Conservation (phyloP, 441 rosid species). For the Lagerstroemia fauriei region DNA sequence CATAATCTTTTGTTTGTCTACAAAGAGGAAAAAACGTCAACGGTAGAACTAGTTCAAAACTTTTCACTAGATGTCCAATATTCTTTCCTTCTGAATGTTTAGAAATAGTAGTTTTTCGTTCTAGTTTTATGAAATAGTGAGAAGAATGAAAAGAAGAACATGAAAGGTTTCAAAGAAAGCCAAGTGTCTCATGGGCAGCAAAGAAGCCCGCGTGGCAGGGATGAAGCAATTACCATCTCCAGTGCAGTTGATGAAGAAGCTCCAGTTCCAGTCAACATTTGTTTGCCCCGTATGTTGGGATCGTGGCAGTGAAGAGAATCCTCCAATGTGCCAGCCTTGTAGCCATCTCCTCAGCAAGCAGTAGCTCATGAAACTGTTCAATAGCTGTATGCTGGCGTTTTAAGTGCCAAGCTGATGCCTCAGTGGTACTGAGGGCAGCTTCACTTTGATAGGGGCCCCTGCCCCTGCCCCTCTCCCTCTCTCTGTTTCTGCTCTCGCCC, state of each 20-base stretch:
- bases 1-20: too few relatives aligned
- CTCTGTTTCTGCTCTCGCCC: not conserved
- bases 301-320: constrained; percentile 55
- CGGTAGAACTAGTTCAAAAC: too few relatives aligned
- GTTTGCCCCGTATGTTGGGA: constrained; percentile 65
- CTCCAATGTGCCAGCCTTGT: constrained; percentile 63
- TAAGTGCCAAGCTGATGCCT: constrained; percentile 53
- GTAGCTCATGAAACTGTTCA: constrained; percentile 52
- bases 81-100: too few relatives aligned
- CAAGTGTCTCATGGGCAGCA: too few relatives aligned
- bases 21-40: too few relatives aligned
- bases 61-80: too few relatives aligned
- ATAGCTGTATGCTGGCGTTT: constrained; percentile 38
- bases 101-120: too few relatives aligned
- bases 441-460: constrained; percentile 32
- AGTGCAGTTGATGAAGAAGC: constrained; percentile 48
- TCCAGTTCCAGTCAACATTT: constrained; percentile 58
- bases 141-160: too few relatives aligned
- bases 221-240: constrained; percentile 59
- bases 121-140: too few relatives aligned
- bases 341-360: constrained; percentile 60
- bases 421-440: constrained; percentile 41
- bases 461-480: not conserved
- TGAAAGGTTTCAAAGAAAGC: too few relatives aligned
- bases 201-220: constrained; percentile 56